A percentile compares a stretch with the other conserved stretches of the same genome.
Conservation (phyloP, 257 asterid genomes). For the Penstemon eatonii region DNA sequence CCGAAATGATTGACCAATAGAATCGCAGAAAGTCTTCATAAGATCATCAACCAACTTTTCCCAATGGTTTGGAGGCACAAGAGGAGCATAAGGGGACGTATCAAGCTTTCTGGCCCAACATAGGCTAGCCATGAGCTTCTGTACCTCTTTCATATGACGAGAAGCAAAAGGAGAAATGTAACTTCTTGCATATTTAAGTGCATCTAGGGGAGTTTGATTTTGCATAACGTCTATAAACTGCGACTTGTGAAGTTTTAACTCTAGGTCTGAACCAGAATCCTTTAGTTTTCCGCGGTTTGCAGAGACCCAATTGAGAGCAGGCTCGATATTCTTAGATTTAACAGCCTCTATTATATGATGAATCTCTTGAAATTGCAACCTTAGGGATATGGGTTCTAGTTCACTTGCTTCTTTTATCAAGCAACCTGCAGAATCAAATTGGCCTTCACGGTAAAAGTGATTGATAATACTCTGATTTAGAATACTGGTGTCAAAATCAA, state of each 20-base stretch:
- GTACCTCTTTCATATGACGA: slow-evolving; percentile 42
- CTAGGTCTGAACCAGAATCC: slow-evolving; percentile 39
- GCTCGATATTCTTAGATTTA: slow-evolving; percentile 44
- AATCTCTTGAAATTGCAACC: slow-evolving; percentile 48
- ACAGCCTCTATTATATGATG: slow-evolving; percentile 51
- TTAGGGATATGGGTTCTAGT: slow-evolving; percentile 46
- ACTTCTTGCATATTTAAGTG: slow-evolving; percentile 43
- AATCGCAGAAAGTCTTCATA: slow-evolving; percentile 69
- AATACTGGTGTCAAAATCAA: slow-evolving; percentile 42
- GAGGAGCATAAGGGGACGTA: slow-evolving; percentile 51
- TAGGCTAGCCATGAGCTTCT: slow-evolving; percentile 54
- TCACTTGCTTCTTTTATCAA: slow-evolving; percentile 51
- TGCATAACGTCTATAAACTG: slow-evolving; percentile 48
- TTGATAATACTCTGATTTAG: slow-evolving; percentile 47
- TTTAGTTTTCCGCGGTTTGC: slow-evolving; percentile 42
- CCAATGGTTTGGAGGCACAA: slow-evolving; percentile 45
- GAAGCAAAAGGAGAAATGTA: slow-evolving; percentile 49
- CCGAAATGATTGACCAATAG: slow-evolving; percentile 69
- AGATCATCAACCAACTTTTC: slow-evolving; percentile 68
- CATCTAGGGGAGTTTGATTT: slow-evolving; percentile 36
- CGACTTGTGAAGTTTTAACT: slow-evolving; percentile 51
- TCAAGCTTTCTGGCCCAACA: slow-evolving; percentile 57
- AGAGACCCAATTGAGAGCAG: slow-evolving; percentile 56
- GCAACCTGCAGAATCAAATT: slow-evolving; percentile 51
- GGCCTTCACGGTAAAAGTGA: slow-evolving; percentile 56